These are phyloP conservation scores for Tuber indicum DNA, from an alignment of 495 filamentous ascomycete genomes.

Conservation along the genomic window DNA sequence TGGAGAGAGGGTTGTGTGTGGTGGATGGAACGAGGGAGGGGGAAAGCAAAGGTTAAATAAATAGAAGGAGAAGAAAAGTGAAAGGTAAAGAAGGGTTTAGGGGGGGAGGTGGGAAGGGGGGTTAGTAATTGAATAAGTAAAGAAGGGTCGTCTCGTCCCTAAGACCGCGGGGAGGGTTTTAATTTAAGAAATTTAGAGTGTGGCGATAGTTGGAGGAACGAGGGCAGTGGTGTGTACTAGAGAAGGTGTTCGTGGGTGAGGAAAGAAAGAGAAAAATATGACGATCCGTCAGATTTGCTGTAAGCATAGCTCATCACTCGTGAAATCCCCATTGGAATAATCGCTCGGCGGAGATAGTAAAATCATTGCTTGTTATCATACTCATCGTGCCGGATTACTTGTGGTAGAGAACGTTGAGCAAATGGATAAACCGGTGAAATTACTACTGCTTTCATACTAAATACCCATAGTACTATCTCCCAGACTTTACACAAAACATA, in stretches of 20 bases:
- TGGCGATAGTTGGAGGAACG: neutral
- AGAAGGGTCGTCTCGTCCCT: too few relatives aligned
- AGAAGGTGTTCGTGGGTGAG: neutral
- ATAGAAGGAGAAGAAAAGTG: neutral
- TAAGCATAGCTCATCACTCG: neutral
- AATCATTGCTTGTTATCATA: neutral
- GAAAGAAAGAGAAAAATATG: neutral
- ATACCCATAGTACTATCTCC: neutral
- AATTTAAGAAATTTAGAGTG: neutral
- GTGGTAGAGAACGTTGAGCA: neutral
- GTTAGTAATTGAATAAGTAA: too few relatives aligned
- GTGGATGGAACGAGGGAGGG: neutral
- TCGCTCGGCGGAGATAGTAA: neutral
- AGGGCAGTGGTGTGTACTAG: neutral
- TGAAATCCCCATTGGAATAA: neutral
- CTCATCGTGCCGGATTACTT: neutral
- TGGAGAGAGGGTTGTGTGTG: neutral
- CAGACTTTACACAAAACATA: neutral
- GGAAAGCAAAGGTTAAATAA: neutral
- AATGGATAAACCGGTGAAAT: neutral
- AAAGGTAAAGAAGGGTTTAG: neutral
- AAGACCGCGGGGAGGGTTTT: neutral
- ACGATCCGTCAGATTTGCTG: too few relatives aligned
- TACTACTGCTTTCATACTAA: neutral
- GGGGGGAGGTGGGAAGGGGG: neutral